Evolutionary conservation across 2,329 filamentous ascomycete species (phyloP).

Genomic region (Aureobasidium namibiae): DNA sequence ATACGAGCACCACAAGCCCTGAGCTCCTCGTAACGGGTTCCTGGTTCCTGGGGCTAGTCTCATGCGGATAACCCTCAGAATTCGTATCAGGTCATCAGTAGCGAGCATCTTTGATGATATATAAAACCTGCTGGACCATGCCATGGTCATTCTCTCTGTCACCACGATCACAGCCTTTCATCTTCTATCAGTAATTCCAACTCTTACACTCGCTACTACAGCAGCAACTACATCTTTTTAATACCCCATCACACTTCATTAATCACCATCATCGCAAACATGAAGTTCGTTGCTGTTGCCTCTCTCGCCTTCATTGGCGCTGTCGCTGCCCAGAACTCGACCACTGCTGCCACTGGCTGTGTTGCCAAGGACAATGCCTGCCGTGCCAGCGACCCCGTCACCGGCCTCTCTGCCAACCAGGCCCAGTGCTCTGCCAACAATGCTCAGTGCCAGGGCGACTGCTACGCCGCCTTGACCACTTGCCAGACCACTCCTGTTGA

Average conservation of each 20-base stretch:
- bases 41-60: constrained; percentile 6
- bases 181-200: neutral
- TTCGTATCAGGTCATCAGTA: neutral
- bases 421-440: neutral
- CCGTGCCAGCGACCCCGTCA: neutral
- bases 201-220: neutral
- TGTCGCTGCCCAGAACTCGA: constrained; percentile 5
- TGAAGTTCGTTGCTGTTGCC: neutral
- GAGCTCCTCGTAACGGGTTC: neutral
- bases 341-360: constrained; percentile 7
- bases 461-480: constrained; percentile 1
- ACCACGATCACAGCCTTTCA: neutral
- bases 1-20: constrained; percentile 7
- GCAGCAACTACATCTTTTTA: neutral
- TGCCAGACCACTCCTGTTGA: neutral
- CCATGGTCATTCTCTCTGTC: neutral
- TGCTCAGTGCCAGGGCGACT: constrained; percentile 2
- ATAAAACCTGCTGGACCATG: neutral
- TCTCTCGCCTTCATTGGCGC: constrained; percentile 2
- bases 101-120: neutral
- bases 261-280: neutral
- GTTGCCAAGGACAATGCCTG: neutral
- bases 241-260: neutral
- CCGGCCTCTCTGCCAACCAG: constrained; percentile 3
- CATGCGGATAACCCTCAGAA: neutral